phyloP scores from a whole-genome alignment of 495 filamentous ascomycete genomes.

The Gamarada debralockiae region DNA sequence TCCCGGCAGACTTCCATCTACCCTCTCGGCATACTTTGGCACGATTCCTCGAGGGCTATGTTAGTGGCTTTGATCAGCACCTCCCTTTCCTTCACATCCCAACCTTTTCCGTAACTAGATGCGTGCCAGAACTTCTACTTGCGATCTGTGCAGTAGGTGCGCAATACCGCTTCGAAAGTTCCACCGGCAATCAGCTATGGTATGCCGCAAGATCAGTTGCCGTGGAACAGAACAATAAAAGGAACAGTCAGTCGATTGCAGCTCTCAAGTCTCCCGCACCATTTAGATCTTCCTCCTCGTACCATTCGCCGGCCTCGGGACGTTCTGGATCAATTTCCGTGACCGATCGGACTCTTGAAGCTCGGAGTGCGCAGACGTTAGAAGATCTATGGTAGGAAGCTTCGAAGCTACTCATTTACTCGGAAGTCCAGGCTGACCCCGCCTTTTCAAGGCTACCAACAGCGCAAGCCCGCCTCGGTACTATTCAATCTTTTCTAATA shows the following conservation, averaged over 20 bases:
- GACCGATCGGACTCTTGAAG: no score
- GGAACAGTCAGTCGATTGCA: no score
- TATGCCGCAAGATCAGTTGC: conserved; percentile 80
- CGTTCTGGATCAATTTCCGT: no score
- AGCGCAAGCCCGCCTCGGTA: no score
- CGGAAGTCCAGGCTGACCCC: not conserved
- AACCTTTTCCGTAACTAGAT: conserved; percentile 71
- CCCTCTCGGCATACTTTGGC: conserved; percentile 85
- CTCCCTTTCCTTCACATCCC: conserved; percentile 90
- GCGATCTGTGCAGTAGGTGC: conserved; percentile 95
- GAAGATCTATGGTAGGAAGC: no score
- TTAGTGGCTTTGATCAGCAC: conserved; percentile 90
- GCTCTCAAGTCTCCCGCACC: no score
- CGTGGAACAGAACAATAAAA: conserved; percentile 71
- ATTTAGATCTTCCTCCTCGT: no score
- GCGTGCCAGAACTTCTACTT: conserved; percentile 81
- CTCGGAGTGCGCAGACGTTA: no score
- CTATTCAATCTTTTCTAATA: conserved; percentile 92
- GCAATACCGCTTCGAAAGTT: conserved; percentile 78
- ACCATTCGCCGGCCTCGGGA: no score
- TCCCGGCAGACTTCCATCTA: conserved; percentile 37
- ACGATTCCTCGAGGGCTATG: conserved; percentile 84
- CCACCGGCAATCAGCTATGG: conserved; percentile 77
- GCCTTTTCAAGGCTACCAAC: no score
- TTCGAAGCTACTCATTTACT: no score